phyloP scores from a whole-genome alignment of 164 flowering plant genomes.

The Piper longum region DNA sequence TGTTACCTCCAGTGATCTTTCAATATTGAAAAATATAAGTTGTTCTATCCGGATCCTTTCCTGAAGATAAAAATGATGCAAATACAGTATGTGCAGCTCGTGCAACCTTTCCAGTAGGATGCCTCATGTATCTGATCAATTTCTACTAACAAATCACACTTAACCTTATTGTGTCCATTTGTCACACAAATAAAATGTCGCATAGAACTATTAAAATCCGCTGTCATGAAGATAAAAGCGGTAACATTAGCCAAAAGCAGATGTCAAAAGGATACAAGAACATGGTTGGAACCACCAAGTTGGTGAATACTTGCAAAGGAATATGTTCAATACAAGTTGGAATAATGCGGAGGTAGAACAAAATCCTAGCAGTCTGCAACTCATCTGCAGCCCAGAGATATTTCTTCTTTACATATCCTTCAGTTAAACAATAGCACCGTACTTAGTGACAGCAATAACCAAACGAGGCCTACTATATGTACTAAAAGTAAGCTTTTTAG shows the following conservation, averaged over 20 bases:
- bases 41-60: constrained; percentile 52
- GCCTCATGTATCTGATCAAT: constrained; percentile 63
- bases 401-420: constrained; percentile 13
- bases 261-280: constrained; percentile 72
- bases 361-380: constrained; percentile 81
- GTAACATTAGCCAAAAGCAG: constrained; percentile 1
- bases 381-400: constrained; percentile 72
- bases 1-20: constrained; percentile 70
- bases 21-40: constrained; percentile 69
- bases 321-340: constrained; percentile 61
- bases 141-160: constrained; percentile 5
- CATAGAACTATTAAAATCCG: neutral
- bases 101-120: constrained; percentile 70
- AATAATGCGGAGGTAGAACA: constrained; percentile 75
- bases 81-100: constrained; percentile 77
- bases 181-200: neutral
- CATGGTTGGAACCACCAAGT: constrained; percentile 63
- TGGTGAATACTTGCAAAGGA: constrained; percentile 36
- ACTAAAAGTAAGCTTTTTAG: neutral
- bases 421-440: neutral
- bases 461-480: neutral
- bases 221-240: constrained; percentile 13
- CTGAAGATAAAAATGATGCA: constrained; percentile 66
- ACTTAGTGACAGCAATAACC: neutral
- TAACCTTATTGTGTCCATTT: neutral